A percentile compares a stretch with the other conserved stretches of the same genome.
phyloP scores from a whole-genome alignment of 768 basidiomycete genomes.

The Coprinopsis cinerea region DNA sequence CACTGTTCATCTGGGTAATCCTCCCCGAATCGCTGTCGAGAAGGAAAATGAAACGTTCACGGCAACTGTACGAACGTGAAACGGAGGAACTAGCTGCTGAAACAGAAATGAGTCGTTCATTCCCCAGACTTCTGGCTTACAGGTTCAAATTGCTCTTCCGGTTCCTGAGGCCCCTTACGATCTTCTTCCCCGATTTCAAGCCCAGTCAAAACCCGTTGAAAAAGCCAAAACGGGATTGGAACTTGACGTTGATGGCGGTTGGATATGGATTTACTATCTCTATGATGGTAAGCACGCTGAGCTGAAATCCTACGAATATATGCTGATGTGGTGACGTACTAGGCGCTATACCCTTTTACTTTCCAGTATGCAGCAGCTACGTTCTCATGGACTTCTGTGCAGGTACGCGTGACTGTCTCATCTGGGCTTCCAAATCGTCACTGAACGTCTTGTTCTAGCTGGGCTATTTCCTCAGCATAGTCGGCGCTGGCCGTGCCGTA shows the following conservation, averaged over 20 bases:
- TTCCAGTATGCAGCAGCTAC: constrained; percentile 59
- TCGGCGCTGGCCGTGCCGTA: constrained; percentile 48
- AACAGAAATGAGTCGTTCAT: constrained; percentile 7
- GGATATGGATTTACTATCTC: constrained; percentile 45
- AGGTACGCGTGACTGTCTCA: constrained; percentile 30
- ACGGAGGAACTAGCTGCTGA: not conserved
- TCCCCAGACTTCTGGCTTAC: constrained; percentile 27
- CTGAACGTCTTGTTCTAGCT: constrained; percentile 33
- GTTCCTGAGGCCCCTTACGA: constrained; percentile 48
- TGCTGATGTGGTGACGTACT: not conserved
- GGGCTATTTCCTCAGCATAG: constrained; percentile 65
- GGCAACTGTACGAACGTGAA: constrained; percentile 23
- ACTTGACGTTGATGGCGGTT: constrained; percentile 48
- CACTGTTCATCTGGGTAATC: constrained; percentile 46
- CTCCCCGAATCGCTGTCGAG: constrained; percentile 75
- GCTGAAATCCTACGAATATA: not conserved
- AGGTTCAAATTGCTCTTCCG: constrained; percentile 25
- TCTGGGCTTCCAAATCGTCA: not conserved
- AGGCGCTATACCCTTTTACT: constrained; percentile 55
- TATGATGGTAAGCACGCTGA: constrained; percentile 34
- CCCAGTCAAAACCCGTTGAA: constrained; percentile 34
- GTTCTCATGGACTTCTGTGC: constrained; percentile 66
- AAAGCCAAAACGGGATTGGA: constrained; percentile 52
- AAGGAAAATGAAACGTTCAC: constrained; percentile 38
- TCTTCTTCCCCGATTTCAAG: constrained; percentile 46